Percentiles rank a stretch among this genome's conserved stretches.
Evolutionary conservation across 305 asterid genomes (phyloP).

Genomic region (Rubia tinctorum): DNA sequence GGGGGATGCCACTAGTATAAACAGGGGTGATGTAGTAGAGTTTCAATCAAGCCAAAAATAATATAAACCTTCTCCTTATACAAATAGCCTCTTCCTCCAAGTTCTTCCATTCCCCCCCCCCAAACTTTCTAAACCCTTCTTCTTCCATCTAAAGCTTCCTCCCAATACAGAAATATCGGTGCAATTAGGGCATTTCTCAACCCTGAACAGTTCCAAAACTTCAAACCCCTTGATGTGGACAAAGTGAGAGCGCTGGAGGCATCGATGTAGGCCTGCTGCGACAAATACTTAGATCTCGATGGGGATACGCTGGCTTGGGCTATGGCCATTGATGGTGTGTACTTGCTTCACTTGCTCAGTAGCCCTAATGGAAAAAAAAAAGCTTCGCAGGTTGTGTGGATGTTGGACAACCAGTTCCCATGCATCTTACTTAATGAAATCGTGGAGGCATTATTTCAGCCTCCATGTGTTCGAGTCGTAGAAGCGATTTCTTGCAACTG

Average conservation of each 20-base stretch:
- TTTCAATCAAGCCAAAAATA: no score
- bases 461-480: not conserved
- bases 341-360: not conserved
- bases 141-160: no score
- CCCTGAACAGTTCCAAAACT: not conserved
- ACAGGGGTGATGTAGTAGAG: no score
- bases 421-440: not conserved
- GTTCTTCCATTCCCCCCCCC: no score
- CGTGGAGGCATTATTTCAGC: not conserved
- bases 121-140: no score
- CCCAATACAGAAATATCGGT: not conserved
- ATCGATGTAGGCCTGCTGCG: not conserved
- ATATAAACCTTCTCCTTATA: no score
- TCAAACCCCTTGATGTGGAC: not conserved
- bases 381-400: no score
- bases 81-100: no score
- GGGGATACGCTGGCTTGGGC: conserved; percentile 9
- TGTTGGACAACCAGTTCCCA: conserved; percentile 12
- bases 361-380: no score
- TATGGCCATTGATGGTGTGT: conserved; percentile 15
- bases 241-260: conserved; percentile 5
- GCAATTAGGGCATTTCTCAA: not conserved
- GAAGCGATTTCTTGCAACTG: no score
- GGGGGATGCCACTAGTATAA: no score
- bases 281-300: conserved; percentile 14